Percentiles rank a stretch among this genome's conserved stretches.
These are phyloP conservation scores for Xylaria sp. DNA, from an alignment of 2,329 filamentous ascomycete genomes.

Conservation along the genomic window DNA sequence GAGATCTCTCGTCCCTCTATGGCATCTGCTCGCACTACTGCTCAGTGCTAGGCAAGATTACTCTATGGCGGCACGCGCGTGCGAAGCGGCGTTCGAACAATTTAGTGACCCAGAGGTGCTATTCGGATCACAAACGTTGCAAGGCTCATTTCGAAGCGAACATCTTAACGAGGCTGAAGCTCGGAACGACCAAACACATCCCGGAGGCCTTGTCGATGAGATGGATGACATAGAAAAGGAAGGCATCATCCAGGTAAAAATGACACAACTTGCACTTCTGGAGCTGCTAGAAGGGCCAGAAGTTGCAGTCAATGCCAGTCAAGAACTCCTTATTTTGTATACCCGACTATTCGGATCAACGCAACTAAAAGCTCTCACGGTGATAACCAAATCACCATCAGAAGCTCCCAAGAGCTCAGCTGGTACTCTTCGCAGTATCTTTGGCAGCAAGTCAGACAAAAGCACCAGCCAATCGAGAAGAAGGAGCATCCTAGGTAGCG, in stretches of 20 bases:
- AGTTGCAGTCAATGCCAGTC: slow-evolving; percentile 84
- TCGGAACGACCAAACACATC: slow-evolving; percentile 40
- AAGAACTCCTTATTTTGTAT: slow-evolving; percentile 84
- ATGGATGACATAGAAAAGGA: slow-evolving; percentile 87
- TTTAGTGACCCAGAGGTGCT: slow-evolving; percentile 75
- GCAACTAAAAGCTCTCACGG: slow-evolving; percentile 47
- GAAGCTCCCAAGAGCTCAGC: slow-evolving; percentile 71
- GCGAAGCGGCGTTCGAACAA: slow-evolving; percentile 89
- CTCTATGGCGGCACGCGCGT: slow-evolving; percentile 77
- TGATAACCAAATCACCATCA: slow-evolving; percentile 46
- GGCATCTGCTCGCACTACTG: slow-evolving; percentile 88
- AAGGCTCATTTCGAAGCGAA: slow-evolving; percentile 63
- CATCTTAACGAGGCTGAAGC: slow-evolving; percentile 65
- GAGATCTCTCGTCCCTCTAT: slow-evolving; percentile 74
- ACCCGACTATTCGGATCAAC: slow-evolving; percentile 73
- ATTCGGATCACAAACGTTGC: slow-evolving; percentile 65
- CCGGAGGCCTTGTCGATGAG: slow-evolving; percentile 69
- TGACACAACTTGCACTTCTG: slow-evolving; percentile 86
- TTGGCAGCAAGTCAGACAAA: slow-evolving; percentile 65
- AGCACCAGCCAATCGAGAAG: slow-evolving; percentile 40
- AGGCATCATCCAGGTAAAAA: slow-evolving; percentile 89
- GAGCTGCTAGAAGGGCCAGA: slow-evolving; percentile 85
- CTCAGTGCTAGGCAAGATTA: slow-evolving; percentile 88
- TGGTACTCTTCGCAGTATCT: slow-evolving; percentile 73
- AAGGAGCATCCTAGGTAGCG: slow-evolving; percentile 45